These are phyloP conservation scores for Pseudonectria foliicola DNA, from an alignment of 2,329 filamentous ascomycete species.

Conservation along the genomic window DNA sequence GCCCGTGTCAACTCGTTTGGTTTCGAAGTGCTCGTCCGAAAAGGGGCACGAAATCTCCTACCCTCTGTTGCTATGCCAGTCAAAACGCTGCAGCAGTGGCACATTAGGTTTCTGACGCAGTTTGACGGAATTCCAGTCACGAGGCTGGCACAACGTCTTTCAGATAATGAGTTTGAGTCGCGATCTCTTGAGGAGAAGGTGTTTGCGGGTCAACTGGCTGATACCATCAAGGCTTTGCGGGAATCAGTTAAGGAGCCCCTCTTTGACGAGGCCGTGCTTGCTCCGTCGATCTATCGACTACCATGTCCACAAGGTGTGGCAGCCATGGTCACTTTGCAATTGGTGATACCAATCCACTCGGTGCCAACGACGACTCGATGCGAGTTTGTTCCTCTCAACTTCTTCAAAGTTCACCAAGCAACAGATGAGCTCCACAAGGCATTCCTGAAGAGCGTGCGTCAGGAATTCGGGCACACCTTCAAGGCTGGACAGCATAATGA, in stretches of 20 bases:
- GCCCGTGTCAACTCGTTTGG: constrained; percentile 44
- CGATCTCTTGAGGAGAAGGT: constrained; percentile 31
- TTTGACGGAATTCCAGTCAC: constrained; percentile 39
- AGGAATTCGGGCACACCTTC: constrained; percentile 49
- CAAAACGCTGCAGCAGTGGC: constrained; percentile 45
- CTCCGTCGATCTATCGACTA: constrained; percentile 34
- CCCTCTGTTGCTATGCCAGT: constrained; percentile 51
- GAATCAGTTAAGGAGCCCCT: constrained; percentile 36
- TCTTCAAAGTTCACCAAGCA: constrained; percentile 62
- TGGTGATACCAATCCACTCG: constrained; percentile 56
- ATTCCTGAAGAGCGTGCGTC: constrained; percentile 54
- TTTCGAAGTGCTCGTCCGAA: constrained; percentile 57
- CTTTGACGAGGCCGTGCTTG: constrained; percentile 40
- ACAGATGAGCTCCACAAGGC: constrained; percentile 50
- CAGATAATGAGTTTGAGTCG: constrained; percentile 29
- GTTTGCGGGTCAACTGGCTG: constrained; percentile 39
- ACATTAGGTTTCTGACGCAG: constrained; percentile 46
- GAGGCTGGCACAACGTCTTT: constrained; percentile 24
- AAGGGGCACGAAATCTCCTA: constrained; percentile 49
- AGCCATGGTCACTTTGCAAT: constrained; percentile 47
- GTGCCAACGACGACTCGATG: constrained; percentile 43
- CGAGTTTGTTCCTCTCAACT: constrained; percentile 53
- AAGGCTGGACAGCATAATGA: constrained; percentile 14
- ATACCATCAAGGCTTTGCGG: constrained; percentile 34
- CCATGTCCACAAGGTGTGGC: constrained; percentile 27